phyloP scores from a whole-genome alignment of 2,329 filamentous ascomycete genomes.

The Paracorniculantispora psalliotae region DNA sequence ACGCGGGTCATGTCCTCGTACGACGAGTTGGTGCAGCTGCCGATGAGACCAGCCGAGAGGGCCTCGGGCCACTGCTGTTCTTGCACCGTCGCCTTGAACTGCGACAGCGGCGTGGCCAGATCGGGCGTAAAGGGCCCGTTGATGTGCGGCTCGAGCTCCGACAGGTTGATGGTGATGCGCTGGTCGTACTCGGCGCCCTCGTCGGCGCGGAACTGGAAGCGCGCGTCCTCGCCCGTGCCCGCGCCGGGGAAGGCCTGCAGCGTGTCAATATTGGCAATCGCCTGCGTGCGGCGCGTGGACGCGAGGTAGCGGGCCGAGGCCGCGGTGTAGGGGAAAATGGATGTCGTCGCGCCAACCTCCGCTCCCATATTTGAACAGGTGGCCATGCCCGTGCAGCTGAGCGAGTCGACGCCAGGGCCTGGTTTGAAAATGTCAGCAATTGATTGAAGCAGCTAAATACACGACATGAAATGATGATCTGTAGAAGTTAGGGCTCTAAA shows the following conservation, averaged over 20 bases:
- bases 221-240: conserved; percentile 40
- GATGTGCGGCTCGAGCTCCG: conserved; percentile 86
- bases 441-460: no score
- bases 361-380: conserved; percentile 81
- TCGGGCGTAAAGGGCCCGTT: conserved; percentile 97
- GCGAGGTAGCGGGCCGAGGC: conserved; percentile 81
- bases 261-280: conserved; percentile 61
- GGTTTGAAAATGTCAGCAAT: no score
- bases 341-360: conserved; percentile 93
- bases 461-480: no score
- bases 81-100: conserved; percentile 80
- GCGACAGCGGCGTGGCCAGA: conserved; percentile 83
- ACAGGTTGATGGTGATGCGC: conserved; percentile 84
- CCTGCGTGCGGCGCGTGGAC: conserved; percentile 64
- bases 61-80: conserved; percentile 86
- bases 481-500: no score
- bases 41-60: conserved; percentile 89
- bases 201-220: conserved; percentile 70
- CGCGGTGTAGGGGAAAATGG: conserved; percentile 85
- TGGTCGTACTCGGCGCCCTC: conserved; percentile 82
- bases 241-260: conserved; percentile 50
- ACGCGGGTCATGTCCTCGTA: conserved; percentile 98
- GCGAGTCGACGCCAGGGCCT: conserved; percentile 80
- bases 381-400: conserved; percentile 90
- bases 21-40: conserved; percentile 97